Evolutionary conservation across 2,329 filamentous ascomycete genomes (phyloP).

Genomic region (Fusarium sterilihyphosum): DNA sequence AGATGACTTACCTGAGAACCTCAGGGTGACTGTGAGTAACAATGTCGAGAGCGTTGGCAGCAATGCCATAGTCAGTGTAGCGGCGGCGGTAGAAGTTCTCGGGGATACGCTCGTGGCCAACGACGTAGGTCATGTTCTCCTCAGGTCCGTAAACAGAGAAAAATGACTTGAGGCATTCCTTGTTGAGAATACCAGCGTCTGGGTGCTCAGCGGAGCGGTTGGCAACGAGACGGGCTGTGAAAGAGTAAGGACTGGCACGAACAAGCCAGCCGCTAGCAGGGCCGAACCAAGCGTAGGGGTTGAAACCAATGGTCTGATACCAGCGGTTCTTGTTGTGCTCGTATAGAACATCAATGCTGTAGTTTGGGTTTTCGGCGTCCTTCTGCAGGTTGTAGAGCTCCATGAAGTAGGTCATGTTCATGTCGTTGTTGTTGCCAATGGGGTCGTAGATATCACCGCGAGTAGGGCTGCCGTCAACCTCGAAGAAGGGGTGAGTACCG

Average conservation of each 20-base stretch:
- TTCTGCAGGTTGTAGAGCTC: slow-evolving; percentile 56
- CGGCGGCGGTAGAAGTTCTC: slow-evolving; percentile 59
- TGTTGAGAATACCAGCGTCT: slow-evolving; percentile 40
- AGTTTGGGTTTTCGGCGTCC: slow-evolving; percentile 47
- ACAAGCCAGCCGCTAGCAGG: slow-evolving; percentile 61
- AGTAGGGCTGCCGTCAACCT: slow-evolving; percentile 63
- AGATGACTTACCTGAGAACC: slow-evolving; percentile 42
- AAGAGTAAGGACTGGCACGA: slow-evolving; percentile 59
- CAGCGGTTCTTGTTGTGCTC: slow-evolving; percentile 56
- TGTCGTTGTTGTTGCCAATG: slow-evolving; percentile 58
- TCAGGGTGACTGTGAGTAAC: slow-evolving; percentile 53
- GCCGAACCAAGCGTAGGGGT: slow-evolving; percentile 65
- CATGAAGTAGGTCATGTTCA: slow-evolving; percentile 63
- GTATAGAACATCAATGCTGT: slow-evolving; percentile 53
- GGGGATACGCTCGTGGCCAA: slow-evolving; percentile 62
- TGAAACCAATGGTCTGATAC: slow-evolving; percentile 58
- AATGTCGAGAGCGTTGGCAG: slow-evolving; percentile 54
- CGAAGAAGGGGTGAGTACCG: slow-evolving; percentile 65
- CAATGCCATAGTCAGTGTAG: slow-evolving; percentile 58
- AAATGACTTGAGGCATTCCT: slow-evolving; percentile 56
- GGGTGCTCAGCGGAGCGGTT: slow-evolving; percentile 57
- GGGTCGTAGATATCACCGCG: slow-evolving; percentile 61
- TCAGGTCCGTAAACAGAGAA: slow-evolving; percentile 53
- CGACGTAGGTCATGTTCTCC: slow-evolving; percentile 53
- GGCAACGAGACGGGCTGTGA: slow-evolving; percentile 54